Evolutionary conservation across 176 grass and related monocot genomes (phyloP).

Genomic region (barley (Hordeum vulgare)): DNA sequence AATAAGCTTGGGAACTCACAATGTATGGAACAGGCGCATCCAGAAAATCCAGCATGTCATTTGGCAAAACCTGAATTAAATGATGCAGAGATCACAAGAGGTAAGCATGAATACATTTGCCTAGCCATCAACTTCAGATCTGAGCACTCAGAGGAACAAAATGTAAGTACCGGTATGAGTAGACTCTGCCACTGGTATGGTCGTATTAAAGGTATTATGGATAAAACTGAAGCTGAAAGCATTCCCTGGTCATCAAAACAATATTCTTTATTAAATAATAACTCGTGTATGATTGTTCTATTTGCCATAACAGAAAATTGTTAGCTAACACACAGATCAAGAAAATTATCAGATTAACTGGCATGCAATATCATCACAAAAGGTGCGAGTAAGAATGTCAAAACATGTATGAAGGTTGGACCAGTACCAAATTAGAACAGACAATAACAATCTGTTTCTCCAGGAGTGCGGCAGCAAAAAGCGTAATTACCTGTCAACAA

Average conservation of each 20-base stretch:
- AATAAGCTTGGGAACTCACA: conserved; percentile 55
- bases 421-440: conserved; percentile 90
- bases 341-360: background rate
- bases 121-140: conserved; percentile 11
- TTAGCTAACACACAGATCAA: background rate
- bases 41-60: conserved; percentile 94
- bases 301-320: background rate
- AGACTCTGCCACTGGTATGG: conserved; percentile 97
- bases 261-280: background rate
- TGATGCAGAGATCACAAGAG: conserved; percentile 6
- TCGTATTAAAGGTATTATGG: conserved; percentile 82
- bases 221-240: conserved; percentile 89
- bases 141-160: conserved; percentile 24
- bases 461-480: conserved; percentile 87
- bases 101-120: conserved; percentile 12
- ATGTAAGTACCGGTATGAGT: conserved; percentile 73
- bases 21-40: conserved; percentile 98
- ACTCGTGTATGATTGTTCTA: background rate
- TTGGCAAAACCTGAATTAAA: conserved; percentile 69
- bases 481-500: conserved; percentile 69
- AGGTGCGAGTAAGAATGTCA: background rate
- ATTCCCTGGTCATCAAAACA: conserved; percentile 56
- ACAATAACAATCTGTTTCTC: conserved; percentile 94
- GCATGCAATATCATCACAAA: conserved; percentile 4
- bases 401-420: background rate